A percentile compares a stretch with the other conserved stretches of the same genome.
Conservation (phyloP, 768 basidiomycete species). For the Russula griseocarnosa region DNA sequence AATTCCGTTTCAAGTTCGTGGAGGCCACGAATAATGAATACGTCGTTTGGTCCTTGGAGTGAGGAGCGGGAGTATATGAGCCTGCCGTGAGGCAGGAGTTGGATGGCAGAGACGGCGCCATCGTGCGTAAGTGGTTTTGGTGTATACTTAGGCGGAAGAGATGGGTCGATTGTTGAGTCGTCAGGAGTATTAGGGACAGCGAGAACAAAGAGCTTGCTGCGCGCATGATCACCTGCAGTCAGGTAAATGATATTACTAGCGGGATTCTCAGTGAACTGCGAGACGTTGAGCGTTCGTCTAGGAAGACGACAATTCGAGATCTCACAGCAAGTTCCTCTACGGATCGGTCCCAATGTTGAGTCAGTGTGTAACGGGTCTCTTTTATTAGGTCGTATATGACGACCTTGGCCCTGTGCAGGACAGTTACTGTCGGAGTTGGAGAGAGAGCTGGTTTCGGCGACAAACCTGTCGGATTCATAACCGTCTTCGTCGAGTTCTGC, state of each 20-base stretch:
- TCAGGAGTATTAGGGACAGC: conserved; percentile 61
- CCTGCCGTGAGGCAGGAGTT: conserved; percentile 54
- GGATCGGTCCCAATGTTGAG: conserved; percentile 83
- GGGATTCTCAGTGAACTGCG: conserved; percentile 71
- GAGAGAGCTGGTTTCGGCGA: not conserved
- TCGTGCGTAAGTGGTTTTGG: conserved; percentile 59
- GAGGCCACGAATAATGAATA: conserved; percentile 57
- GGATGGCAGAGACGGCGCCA: conserved; percentile 58
- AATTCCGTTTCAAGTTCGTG: conserved; percentile 38
- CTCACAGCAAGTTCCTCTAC: conserved; percentile 58
- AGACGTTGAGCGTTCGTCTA: not conserved
- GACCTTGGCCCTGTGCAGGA: conserved; percentile 55
- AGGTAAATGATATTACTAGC: conserved; percentile 66
- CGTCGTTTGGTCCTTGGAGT: conserved; percentile 75
- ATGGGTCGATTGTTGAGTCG: conserved; percentile 50
- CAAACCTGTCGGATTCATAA: conserved; percentile 79
- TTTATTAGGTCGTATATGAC: conserved; percentile 72
- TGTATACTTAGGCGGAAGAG: conserved; percentile 42
- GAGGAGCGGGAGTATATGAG: conserved; percentile 73
- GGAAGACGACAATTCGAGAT: not conserved
- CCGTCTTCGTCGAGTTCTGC: conserved; percentile 83
- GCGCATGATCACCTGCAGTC: conserved; percentile 74
- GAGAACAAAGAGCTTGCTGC: conserved; percentile 67
- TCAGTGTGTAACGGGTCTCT: conserved; percentile 66
- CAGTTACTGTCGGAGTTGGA: not conserved